These are phyloP conservation scores for Noccaea caerulescens DNA, from an alignment of 345 rosid genomes.

Conservation along the genomic window DNA sequence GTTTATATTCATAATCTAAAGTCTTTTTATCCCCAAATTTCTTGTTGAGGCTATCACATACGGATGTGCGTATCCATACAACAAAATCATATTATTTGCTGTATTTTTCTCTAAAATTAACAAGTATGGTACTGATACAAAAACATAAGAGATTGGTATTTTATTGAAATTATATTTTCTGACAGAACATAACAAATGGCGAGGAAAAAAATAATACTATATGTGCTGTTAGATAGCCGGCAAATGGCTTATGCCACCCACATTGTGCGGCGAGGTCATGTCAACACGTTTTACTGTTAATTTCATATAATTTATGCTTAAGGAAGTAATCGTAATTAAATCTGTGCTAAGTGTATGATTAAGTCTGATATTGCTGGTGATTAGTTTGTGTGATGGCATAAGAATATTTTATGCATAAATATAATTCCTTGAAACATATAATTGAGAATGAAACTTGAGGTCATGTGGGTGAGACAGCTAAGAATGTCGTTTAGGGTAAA, in stretches of 20 bases:
- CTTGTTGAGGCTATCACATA: slow-evolving; percentile 21
- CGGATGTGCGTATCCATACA: slow-evolving; percentile 22
- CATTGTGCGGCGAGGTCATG: slow-evolving; percentile 43
- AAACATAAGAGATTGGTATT: not conserved
- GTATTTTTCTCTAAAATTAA: not conserved
- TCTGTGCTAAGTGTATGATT: slow-evolving; percentile 34
- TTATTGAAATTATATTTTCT: not conserved
- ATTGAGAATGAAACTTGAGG: slow-evolving; percentile 37
- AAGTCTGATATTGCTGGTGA: slow-evolving; percentile 36
- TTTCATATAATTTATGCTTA: slow-evolving; percentile 17
- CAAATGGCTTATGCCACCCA: slow-evolving; percentile 44
- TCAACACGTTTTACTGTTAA: slow-evolving; percentile 46
- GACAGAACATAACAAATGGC: slow-evolving; percentile 34
- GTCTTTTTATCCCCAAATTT: not conserved
- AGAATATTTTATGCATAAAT: slow-evolving; percentile 19
- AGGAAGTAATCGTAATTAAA: slow-evolving; percentile 40
- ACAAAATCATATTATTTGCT: not conserved
- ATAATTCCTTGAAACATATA: slow-evolving; percentile 32
- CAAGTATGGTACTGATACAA: slow-evolving; percentile 3
- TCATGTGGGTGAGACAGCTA: slow-evolving; percentile 48
- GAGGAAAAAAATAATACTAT: not conserved
- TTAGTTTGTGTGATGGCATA: slow-evolving; percentile 36
- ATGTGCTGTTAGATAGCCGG: slow-evolving; percentile 49
- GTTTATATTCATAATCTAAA: not conserved
- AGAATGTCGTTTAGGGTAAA: slow-evolving; percentile 42